Evolutionary conservation across 1,284 basidiomycete genomes (phyloP).

Genomic region (Sanghuangporus baumii): DNA sequence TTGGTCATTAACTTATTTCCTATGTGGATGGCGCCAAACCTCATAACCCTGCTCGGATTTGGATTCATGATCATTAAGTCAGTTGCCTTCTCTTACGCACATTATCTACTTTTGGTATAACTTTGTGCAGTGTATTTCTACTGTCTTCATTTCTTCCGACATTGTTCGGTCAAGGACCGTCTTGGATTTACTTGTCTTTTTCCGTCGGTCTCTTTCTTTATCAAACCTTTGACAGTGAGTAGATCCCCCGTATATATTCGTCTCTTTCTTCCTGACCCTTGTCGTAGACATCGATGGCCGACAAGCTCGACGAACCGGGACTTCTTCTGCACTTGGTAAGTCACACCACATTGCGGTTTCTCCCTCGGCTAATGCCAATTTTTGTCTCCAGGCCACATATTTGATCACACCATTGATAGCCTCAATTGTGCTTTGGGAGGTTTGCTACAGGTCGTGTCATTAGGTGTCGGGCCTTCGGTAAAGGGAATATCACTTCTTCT

Average conservation of each 20-base stretch:
- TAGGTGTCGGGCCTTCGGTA: slow-evolving; percentile 19
- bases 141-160: slow-evolving; percentile 19
- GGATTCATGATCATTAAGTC: slow-evolving; percentile 22
- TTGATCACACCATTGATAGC: slow-evolving; percentile 24
- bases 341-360: background rate
- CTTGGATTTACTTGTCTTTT: slow-evolving; percentile 22
- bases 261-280: background rate
- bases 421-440: slow-evolving; percentile 21
- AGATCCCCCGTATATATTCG: background rate
- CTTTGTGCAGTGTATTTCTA: slow-evolving; percentile 15
- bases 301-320: slow-evolving; percentile 22
- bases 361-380: background rate
- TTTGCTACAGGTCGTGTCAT: slow-evolving; percentile 20
- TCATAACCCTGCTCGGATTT: slow-evolving; percentile 22
- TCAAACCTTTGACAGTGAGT: slow-evolving; percentile 24
- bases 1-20: slow-evolving; percentile 21
- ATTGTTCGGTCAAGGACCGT: slow-evolving; percentile 18
- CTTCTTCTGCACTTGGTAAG: slow-evolving; percentile 23
- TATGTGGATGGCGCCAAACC: slow-evolving; percentile 23
- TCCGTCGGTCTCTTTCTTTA: slow-evolving; percentile 23
- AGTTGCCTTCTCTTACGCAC: background rate
- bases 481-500: slow-evolving; percentile 18
- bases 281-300: slow-evolving; percentile 22
- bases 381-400: slow-evolving; percentile 21
- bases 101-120: background rate